A percentile compares a stretch with the other conserved stretches of the same genome.
Evolutionary conservation across 805 yeast genomes (phyloP).

Genomic region (Schwanniomyces sp.): DNA sequence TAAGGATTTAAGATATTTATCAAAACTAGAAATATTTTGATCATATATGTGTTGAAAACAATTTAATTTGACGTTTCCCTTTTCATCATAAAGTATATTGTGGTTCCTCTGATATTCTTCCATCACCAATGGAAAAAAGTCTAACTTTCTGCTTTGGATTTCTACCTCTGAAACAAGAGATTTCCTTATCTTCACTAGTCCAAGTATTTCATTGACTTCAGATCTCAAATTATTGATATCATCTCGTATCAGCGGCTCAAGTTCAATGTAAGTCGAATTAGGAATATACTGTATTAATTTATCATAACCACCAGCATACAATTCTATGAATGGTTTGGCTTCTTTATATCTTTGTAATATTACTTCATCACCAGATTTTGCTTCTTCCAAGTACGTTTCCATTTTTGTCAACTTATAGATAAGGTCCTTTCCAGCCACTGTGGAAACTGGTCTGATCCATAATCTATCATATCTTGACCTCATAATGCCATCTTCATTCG

Average conservation of each 20-base stretch:
- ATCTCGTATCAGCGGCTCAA: conserved; percentile 38
- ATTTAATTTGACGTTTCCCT: conserved; percentile 22
- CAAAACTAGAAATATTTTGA: conserved; percentile 46
- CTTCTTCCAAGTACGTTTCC: conserved; percentile 52
- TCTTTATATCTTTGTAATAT: conserved; percentile 47
- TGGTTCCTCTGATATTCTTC: conserved; percentile 39
- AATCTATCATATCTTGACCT: conserved; percentile 51
- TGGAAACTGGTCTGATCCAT: conserved; percentile 56
- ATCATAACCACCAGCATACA: conserved; percentile 42
- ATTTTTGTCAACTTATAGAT: conserved; percentile 43
- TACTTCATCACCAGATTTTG: conserved; percentile 59
- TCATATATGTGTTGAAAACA: conserved; percentile 39
- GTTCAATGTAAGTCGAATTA: conserved; percentile 29
- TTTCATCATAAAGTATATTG: conserved; percentile 9
- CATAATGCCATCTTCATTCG: conserved; percentile 54
- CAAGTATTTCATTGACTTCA: conserved; percentile 24
- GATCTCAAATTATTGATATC: conserved; percentile 34
- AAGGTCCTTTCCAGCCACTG: conserved; percentile 41
- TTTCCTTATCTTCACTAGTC: conserved; percentile 36
- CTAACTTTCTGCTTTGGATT: conserved; percentile 44
- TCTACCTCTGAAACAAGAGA: conserved; percentile 43
- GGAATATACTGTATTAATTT: conserved; percentile 40
- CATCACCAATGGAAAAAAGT: conserved; percentile 54
- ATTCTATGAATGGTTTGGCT: conserved; percentile 46
- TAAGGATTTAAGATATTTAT: conserved; percentile 49